phyloP scores from a whole-genome alignment of 1,284 basidiomycete species.

The Apiotrichum akiyoshidainum region DNA sequence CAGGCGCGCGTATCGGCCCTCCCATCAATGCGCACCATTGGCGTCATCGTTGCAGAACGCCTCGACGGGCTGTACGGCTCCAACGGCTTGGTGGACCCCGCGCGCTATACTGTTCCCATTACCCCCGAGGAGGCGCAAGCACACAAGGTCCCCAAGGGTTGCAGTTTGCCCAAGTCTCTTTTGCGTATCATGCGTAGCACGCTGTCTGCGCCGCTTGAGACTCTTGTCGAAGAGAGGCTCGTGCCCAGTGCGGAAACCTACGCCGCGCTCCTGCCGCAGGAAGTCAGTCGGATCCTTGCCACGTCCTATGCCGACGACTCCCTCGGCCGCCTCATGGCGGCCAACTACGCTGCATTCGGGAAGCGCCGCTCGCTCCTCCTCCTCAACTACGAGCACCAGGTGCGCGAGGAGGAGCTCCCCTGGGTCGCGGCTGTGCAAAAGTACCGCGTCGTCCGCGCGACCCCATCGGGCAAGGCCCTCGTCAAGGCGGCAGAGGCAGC shows the following conservation, averaged over 20 bases:
- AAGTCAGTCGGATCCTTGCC: background rate
- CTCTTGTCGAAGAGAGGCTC: background rate
- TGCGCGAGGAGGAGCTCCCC: constrained; percentile 11
- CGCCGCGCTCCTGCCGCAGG: background rate
- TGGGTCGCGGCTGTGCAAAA: constrained; percentile 3
- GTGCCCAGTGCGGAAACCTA: constrained; percentile 3
- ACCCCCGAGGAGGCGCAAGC: background rate
- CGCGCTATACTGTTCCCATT: background rate
- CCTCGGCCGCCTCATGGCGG: constrained; percentile 10
- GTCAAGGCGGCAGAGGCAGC: background rate
- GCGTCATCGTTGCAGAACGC: background rate
- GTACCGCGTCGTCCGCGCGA: background rate
- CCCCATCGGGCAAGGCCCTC: background rate
- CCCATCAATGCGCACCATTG: background rate
- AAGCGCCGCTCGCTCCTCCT: constrained; percentile 12
- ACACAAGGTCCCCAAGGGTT: background rate
- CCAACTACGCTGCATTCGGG: constrained; percentile 7
- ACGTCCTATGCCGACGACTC: background rate
- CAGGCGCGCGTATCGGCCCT: background rate
- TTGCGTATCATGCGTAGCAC: background rate
- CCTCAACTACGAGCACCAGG: constrained; percentile 11
- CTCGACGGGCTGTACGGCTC: background rate
- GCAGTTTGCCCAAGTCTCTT: background rate
- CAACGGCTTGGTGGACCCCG: constrained; percentile 1
- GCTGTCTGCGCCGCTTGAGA: background rate